Evolutionary conservation across 2,329 filamentous ascomycete species (phyloP).

Genomic region (Didymella exigua): DNA sequence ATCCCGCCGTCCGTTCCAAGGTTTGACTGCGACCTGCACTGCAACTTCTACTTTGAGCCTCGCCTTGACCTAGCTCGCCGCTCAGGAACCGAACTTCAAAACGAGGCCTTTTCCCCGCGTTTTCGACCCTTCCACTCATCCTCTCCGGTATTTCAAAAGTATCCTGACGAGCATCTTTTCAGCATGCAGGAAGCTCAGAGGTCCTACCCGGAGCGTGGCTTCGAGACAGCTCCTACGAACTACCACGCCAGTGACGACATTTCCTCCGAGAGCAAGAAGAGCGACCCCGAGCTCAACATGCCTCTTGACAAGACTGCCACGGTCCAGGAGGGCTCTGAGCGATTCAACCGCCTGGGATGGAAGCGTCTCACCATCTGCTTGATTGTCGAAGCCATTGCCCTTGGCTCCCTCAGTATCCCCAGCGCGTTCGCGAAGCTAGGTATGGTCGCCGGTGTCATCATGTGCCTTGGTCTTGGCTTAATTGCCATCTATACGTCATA

Average conservation of each 20-base stretch:
- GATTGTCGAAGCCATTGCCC: conserved; percentile 58
- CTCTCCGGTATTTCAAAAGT: conserved; percentile 1
- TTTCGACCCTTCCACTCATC: neutral
- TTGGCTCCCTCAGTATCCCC: conserved; percentile 55
- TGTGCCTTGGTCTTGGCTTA: conserved; percentile 57
- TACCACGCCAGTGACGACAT: conserved; percentile 31
- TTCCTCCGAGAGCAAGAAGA: conserved; percentile 40
- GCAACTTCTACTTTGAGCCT: conserved; percentile 23
- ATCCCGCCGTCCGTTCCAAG: conserved; percentile 16
- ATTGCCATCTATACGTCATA: conserved; percentile 67
- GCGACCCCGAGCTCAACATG: conserved; percentile 41
- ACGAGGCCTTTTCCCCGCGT: conserved; percentile 18
- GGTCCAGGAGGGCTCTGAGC: conserved; percentile 45
- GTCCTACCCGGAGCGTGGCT: conserved; percentile 17
- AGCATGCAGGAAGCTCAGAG: conserved; percentile 31
- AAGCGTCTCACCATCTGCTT: conserved; percentile 57
- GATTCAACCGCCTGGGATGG: conserved; percentile 56
- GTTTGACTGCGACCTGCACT: conserved; percentile 29
- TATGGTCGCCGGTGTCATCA: conserved; percentile 54
- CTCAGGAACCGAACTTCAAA: conserved; percentile 19
- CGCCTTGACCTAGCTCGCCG: conserved; percentile 19
- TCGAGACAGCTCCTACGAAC: conserved; percentile 23
- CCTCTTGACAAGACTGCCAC: conserved; percentile 39
- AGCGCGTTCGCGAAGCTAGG: conserved; percentile 54
- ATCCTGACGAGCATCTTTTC: neutral